Evolutionary conservation across 2,329 filamentous ascomycete genomes (phyloP).

Genomic region (Stagonosporopsis vannaccii): DNA sequence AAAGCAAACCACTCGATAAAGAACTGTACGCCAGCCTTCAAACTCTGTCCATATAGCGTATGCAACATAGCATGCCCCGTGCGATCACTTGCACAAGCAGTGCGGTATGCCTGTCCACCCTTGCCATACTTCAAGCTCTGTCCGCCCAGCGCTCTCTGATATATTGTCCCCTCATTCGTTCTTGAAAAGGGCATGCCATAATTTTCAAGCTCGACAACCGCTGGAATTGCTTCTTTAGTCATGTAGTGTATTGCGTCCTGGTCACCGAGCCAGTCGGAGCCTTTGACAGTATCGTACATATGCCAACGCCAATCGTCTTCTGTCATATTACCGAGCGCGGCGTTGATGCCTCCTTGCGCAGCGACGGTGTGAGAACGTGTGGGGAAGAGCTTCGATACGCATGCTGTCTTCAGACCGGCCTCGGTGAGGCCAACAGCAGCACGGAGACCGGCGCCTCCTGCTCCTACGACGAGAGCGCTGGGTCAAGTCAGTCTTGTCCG

Average conservation of each 20-base stretch:
- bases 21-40: conserved; percentile 58
- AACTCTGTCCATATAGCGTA: conserved; percentile 58
- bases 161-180: conserved; percentile 55
- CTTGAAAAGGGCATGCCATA: conserved; percentile 64
- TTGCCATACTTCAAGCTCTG: conserved; percentile 57
- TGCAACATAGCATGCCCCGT: conserved; percentile 61
- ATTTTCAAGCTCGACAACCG: conserved; percentile 63
- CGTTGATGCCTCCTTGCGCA: conserved; percentile 71
- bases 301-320: conserved; percentile 67
- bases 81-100: conserved; percentile 56
- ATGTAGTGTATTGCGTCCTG: conserved; percentile 68
- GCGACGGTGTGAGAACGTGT: conserved; percentile 71
- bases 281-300: conserved; percentile 67
- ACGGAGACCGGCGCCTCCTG: conserved; percentile 69
- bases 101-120: conserved; percentile 59
- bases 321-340: conserved; percentile 63
- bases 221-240: conserved; percentile 62
- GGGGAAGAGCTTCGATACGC: conserved; percentile 69
- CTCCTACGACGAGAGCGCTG: conserved; percentile 56
- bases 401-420: conserved; percentile 70
- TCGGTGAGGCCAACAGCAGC: conserved; percentile 70
- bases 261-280: conserved; percentile 66
- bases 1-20: conserved; percentile 61
- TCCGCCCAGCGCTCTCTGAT: conserved; percentile 58
- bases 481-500: conserved; percentile 4